Evolutionary conservation across 2,329 filamentous ascomycete species (phyloP), one percentile per base, ranked within the genome.

Genomic region (Verticillium albo-atrum): DNA sequence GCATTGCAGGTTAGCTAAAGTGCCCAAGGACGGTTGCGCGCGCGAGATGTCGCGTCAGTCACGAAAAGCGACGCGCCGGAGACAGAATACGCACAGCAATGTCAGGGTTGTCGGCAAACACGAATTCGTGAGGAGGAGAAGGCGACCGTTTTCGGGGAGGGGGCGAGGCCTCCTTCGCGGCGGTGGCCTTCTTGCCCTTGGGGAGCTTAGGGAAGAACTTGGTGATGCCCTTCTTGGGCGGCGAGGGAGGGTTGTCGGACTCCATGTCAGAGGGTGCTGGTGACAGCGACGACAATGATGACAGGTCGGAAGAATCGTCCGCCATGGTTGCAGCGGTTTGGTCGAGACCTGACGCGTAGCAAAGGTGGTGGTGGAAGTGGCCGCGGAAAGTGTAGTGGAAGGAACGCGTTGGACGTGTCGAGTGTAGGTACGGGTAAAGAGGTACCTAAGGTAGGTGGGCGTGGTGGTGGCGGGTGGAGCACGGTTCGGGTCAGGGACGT

Each of bases 81-180:
- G n/a, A n/a, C n/a, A n/a, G n/a, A 63, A 56, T 61, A 91, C 93
- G 77, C 83, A 97, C 93, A 67, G 94, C 90, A 77, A 98, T 93
- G 71, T 95, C 90, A 63, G 90, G 84, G 74, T 96, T 97, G 73
- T 98, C 94, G 63, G 91, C 92, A 59, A 97, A 80, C 28, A 92
- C 89, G 75, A 89, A 91, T 81, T 97, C 92, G 74, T 97, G 94
- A 9, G 91, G 88, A 66, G 94, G 94, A 65, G 93, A 97, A 23
- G 92, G 88, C 60, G 89, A 88, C 72, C 94, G 84, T 80, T 95
- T 96, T 70, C 85, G 86, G 68, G 87, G 81, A 60, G 87, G 87
- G 63, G 89, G 87, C 66, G 87, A 85, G 58, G 80, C 76, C 68
- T 86, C 82, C 75, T 82, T 83, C 68, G 82, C 76, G 62, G 82